A percentile compares a stretch with the other conserved stretches of the same genome.
Conservation (phyloP, 805 yeast species). For the Clavispora vitiphila region DNA sequence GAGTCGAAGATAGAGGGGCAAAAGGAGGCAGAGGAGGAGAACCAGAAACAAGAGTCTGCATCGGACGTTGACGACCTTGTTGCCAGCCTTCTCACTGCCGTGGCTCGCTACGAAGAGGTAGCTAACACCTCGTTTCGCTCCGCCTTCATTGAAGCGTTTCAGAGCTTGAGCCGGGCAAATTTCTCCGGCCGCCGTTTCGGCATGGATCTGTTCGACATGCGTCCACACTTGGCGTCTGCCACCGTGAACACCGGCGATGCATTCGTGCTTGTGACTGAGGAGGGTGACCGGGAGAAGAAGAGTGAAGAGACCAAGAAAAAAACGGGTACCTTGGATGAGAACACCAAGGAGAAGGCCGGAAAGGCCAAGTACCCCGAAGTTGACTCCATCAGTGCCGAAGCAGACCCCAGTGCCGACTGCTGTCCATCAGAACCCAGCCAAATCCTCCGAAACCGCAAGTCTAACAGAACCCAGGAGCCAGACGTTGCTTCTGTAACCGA, state of each 20-base stretch:
- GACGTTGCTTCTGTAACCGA: neutral
- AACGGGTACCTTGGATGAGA: neutral
- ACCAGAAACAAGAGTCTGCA: neutral
- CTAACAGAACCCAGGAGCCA: neutral
- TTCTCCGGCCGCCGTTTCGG: slow-evolving; percentile 36
- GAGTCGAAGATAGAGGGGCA: neutral
- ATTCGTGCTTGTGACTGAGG: slow-evolving; percentile 4
- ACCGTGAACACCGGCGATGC: slow-evolving; percentile 9
- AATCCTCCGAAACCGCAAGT: slow-evolving; percentile 1
- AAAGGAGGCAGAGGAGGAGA: neutral
- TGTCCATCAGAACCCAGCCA: too few relatives aligned
- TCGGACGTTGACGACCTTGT: neutral
- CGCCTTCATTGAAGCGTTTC: slow-evolving; percentile 30
- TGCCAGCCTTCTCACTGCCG: slow-evolving; percentile 20
- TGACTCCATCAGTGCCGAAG: too few relatives aligned
- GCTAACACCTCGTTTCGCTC: slow-evolving; percentile 15
- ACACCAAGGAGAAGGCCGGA: too few relatives aligned
- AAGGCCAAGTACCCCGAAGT: too few relatives aligned
- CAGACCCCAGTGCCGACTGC: too few relatives aligned
- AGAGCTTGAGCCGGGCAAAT: slow-evolving; percentile 44
- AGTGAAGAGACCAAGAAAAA: neutral
- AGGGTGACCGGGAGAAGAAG: slow-evolving; percentile 1
- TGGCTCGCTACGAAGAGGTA: slow-evolving; percentile 29
- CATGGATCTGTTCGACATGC: slow-evolving; percentile 35
- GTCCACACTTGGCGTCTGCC: slow-evolving; percentile 25